Base-by-base conservation (phyloP, 495 filamentous ascomycete species). In the Polyplosphaeria fusca region DNA sequence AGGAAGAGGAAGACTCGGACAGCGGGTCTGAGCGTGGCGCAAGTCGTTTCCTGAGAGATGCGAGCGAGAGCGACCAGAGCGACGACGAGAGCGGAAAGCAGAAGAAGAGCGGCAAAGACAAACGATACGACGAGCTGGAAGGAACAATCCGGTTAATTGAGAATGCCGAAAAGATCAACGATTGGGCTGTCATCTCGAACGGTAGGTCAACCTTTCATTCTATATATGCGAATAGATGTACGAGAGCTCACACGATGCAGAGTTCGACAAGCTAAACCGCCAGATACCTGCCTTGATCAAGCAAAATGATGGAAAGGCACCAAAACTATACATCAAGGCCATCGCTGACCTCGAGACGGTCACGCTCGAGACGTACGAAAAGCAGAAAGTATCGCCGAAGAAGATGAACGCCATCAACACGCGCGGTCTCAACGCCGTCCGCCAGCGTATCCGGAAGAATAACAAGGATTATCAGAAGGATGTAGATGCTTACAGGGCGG, bases 351-450 rank as follows among this genome's bases (percentile, higher is more conserved):
- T 99, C 39, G 94, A 99, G 76, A 92, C 96, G 70, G 86, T 87
- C 70, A 87, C 96, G 83, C 91, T 90, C 70, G 94, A 97, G 75
- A 86, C 91, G 14, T 81, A 91, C 53, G 80, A 86, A 66, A 96
- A 96, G 77, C 89, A 95, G 71, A 99, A 97, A 77, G 86, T 92
- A 59, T 86, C 90, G 5, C 86, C 87, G 46, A 95, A 94, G 84
- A 97, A 96, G 80, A 95, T 97, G 91, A 99, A 96, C 72, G 89
- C 92, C 37, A 90, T 86, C 68, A 94, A 91, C 66, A 85, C 90
- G 55, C 88, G 90, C 76, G 89, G 91, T 66, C 81, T 99, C 64
- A 99, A 96, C 67, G 88, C 89, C 45, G 87, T 97, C 61, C 95
- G 96, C 76, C 93, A 99, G 73, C 85, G 86, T 71, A 89, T 97